Conservation (phyloP, 148 eudicot species). For the Arctostaphylos glauca region DNA sequence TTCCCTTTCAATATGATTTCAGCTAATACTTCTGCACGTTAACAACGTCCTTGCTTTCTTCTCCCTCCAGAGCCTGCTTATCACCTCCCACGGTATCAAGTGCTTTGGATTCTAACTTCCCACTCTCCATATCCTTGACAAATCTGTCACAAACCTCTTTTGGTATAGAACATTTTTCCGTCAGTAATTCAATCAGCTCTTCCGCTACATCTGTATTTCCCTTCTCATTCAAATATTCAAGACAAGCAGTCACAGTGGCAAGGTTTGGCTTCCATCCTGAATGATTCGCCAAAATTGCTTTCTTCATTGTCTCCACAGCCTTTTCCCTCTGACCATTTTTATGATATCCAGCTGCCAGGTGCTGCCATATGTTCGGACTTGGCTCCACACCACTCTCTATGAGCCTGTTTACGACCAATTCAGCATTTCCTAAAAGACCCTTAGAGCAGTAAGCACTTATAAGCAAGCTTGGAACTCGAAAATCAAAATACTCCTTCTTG, state of each 20-base stretch:
- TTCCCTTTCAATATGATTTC: not conserved
- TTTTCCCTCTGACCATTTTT: constrained; percentile 28
- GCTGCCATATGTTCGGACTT: constrained; percentile 30
- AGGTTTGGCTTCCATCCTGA: constrained; percentile 17
- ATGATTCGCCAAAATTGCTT: constrained; percentile 18
- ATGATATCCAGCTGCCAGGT: constrained; percentile 34
- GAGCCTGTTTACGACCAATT: constrained; percentile 17
- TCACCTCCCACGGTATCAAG: not conserved
- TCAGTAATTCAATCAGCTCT: constrained; percentile 8
- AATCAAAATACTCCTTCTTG: constrained; percentile 17
- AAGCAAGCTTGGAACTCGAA: constrained; percentile 32
- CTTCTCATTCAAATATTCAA: constrained; percentile 32
- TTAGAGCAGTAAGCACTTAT: constrained; percentile 35
- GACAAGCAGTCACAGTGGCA: constrained; percentile 23
- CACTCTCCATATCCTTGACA: not conserved
- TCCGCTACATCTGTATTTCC: constrained; percentile 21
- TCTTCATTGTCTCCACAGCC: constrained; percentile 37
- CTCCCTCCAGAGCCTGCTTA: constrained; percentile 1
- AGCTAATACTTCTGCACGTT: not conserved
- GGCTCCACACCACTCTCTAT: constrained; percentile 25
- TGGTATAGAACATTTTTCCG: constrained; percentile 1
- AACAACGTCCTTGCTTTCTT: constrained; percentile 1
- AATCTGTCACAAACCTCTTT: not conserved
- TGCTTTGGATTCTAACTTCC: not conserved
- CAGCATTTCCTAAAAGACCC: constrained; percentile 36